Base-by-base conservation (phyloP, 768 basidiomycete genomes). In the Roridomyces roridus region DNA sequence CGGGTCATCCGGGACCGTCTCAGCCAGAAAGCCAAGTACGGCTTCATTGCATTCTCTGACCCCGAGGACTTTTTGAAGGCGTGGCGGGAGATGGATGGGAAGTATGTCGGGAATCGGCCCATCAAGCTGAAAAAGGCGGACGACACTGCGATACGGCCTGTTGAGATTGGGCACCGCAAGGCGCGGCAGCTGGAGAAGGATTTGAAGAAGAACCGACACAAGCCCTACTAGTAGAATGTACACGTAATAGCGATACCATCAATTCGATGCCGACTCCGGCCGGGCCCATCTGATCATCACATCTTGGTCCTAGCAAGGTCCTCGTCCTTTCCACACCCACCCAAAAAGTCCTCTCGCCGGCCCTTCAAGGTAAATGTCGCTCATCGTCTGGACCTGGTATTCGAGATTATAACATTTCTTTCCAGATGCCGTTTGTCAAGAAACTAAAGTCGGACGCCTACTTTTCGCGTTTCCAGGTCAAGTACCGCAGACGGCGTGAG, bases 71-170 rank as follows among this genome's bases (percentile, higher is more conserved):
- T 98, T 72, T 72, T 99, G 53, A 96, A 87, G 69, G 96, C 96
- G 17, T 99, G 96, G 96, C 98, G 98, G 71, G 96, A 98, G 72
- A 98, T 97, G 96, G 95, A 98, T 72, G 96, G 96, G 60, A 98
- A 98, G 80, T 99, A 99, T 73, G 96, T 99, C 46, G 97, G 97
- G 39, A 96, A 96, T 68, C 85, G 97, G 48, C 97, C 97, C n/a
- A 86, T 99, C 64, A 92, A 92, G 68, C 83, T 99, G 59, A 95
- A 92, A 77, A 98, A 97, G 72, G 96, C 97, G 31, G 92, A 95
- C 68, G 84, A 84, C 63, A 86, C 87, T 43, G 85, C 89, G 46
- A 91, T 98, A 54, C 83, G 91, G 49, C 90, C 94, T 7, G 96
- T 98, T 31, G 89, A 93, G 68, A 97, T 99, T 60, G 95, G 96